These are phyloP conservation scores for Fusarium cyanostomum DNA, from an alignment of 2,329 filamentous ascomycete genomes.

Conservation along the genomic window DNA sequence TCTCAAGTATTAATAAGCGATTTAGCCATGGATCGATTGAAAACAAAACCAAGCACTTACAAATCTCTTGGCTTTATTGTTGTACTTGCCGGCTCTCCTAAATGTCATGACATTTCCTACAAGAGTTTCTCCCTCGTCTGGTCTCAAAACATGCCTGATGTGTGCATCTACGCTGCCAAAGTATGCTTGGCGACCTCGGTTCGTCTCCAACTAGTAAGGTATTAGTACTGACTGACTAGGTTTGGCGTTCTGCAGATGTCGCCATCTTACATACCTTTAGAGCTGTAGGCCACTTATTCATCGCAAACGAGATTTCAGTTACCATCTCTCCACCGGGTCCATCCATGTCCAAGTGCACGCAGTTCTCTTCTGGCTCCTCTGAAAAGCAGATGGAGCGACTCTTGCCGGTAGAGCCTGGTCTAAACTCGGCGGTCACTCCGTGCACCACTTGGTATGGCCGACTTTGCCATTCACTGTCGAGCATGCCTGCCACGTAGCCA, in stretches of 20 bases:
- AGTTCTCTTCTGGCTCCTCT: neutral
- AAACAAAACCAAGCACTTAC: neutral
- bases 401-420: neutral
- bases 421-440: neutral
- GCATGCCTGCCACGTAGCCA: neutral
- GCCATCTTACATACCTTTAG: neutral
- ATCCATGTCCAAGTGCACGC: neutral
- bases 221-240: neutral
- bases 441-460: neutral
- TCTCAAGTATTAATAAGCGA: neutral
- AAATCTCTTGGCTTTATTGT: neutral
- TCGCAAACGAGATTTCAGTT: neutral
- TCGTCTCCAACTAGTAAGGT: neutral
- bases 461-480: neutral
- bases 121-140: neutral
- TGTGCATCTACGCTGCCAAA: neutral
- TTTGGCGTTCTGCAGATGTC: neutral
- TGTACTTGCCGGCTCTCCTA: neutral
- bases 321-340: neutral
- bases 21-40: neutral
- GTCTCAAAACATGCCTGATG: neutral
- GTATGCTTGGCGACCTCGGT: neutral
- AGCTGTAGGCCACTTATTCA: neutral
- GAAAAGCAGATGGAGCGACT: neutral
- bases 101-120: neutral